phyloP scores from a whole-genome alignment of 257 asterid genomes.

The Forsythia suspensa region DNA sequence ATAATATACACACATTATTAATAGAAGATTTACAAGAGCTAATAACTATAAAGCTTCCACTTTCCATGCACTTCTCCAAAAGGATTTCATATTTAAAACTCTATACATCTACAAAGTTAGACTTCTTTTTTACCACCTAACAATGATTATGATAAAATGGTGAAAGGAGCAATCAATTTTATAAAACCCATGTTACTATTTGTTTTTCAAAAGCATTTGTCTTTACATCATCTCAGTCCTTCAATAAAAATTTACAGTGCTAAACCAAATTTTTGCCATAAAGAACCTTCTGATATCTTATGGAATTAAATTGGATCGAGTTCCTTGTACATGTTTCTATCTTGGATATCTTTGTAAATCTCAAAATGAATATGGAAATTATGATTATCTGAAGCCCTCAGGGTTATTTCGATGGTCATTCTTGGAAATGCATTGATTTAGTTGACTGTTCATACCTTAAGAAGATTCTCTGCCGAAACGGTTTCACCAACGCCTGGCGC shows the following conservation, averaged over 20 bases:
- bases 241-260: neutral
- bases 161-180: neutral
- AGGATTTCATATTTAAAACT: neutral
- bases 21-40: neutral
- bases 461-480: constrained; percentile 89
- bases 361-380: neutral
- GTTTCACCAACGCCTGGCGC: constrained; percentile 33
- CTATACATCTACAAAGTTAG: neutral
- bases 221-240: neutral
- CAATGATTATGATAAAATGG: neutral
- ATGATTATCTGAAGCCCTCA: neutral
- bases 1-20: neutral
- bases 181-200: neutral
- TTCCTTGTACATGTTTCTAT: too few species aligned
- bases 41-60: neutral
- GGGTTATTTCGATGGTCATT: neutral
- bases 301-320: neutral
- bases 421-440: neutral
- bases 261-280: neutral
- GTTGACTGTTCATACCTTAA: constrained; percentile 59
- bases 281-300: neutral
- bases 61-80: neutral
- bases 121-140: neutral
- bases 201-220: neutral
- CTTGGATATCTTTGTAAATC: neutral